Conservation (phyloP, 306 rosid species). For the Lagenaria siceraria region DNA sequence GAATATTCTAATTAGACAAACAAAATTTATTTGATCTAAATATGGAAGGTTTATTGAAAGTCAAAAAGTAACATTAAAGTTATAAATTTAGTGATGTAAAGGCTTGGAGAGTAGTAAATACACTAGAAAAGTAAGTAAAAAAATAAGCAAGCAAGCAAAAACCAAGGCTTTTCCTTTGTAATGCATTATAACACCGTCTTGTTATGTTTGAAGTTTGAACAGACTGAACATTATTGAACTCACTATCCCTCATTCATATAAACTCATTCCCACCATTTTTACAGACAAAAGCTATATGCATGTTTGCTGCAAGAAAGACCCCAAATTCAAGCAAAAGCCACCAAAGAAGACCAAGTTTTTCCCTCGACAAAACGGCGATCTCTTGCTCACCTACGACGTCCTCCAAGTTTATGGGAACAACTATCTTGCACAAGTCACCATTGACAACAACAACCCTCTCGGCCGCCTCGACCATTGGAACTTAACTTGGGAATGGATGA, state of each 20-base stretch:
- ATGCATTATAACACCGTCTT: too few relatives aligned
- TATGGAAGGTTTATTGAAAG: too few relatives aligned
- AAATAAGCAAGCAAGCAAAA: too few relatives aligned
- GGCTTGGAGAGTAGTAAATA: too few relatives aligned
- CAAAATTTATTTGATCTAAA: too few relatives aligned
- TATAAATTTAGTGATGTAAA: too few relatives aligned
- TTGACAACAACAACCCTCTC: conserved; percentile 57
- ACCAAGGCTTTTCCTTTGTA: too few relatives aligned
- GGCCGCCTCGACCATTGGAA: conserved; percentile 92
- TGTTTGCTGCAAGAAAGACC: conserved; percentile 67
- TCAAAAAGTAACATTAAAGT: too few relatives aligned
- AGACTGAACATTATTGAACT: background rate
- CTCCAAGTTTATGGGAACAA: conserved; percentile 38
- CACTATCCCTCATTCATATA: background rate
- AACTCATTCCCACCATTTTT: background rate
- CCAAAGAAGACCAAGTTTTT: conserved; percentile 30
- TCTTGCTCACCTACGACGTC: conserved; percentile 43
- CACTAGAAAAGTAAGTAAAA: too few relatives aligned
- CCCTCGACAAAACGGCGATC: conserved; percentile 46
- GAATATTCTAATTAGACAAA: too few relatives aligned
- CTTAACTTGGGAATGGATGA: conserved; percentile 77
- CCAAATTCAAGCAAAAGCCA: conserved; percentile 25
- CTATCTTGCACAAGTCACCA: conserved; percentile 55
- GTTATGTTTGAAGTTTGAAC: too few relatives aligned
- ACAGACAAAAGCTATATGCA: conserved; percentile 36